Percentiles rank a stretch among this genome's conserved stretches.
Conservation (phyloP, 2,329 filamentous ascomycete species). For the Arthroderma sp. region DNA sequence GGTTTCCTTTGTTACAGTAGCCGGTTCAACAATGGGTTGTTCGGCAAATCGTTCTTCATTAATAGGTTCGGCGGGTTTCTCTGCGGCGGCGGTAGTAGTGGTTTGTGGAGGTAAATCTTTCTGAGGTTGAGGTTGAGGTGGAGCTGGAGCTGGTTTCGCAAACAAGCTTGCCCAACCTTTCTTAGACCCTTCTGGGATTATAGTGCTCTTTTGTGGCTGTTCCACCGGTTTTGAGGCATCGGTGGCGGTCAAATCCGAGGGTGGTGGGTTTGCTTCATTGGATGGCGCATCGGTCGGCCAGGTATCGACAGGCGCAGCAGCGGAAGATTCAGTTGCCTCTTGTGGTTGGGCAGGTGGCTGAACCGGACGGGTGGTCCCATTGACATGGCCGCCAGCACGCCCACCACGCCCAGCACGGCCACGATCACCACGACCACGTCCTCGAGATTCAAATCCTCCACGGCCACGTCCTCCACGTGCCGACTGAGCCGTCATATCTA, state of each 20-base stretch:
- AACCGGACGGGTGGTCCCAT: constrained; percentile 24
- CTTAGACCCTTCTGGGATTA: constrained; percentile 28
- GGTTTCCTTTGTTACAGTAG: constrained; percentile 18
- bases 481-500: constrained; percentile 22
- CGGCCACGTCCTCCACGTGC: constrained; percentile 33
- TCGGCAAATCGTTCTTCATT: constrained; percentile 10
- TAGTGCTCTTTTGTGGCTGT: constrained; percentile 19
- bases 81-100: not conserved
- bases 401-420: constrained; percentile 35
- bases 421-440: constrained; percentile 35
- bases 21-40: constrained; percentile 8
- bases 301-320: constrained; percentile 10
- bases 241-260: constrained; percentile 14
- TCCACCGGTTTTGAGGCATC: constrained; percentile 13
- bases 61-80: constrained; percentile 9
- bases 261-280: not conserved
- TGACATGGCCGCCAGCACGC: constrained; percentile 29
- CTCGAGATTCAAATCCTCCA: constrained; percentile 34
- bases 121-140: constrained; percentile 5
- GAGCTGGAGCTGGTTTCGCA: constrained; percentile 45
- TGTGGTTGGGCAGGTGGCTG: constrained; percentile 16
- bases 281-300: not conserved
- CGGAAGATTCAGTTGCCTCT: constrained; percentile 11
- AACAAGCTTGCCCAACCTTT: constrained; percentile 62
- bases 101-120: not conserved